Base-by-base conservation (phyloP, 345 rosid genomes). In the Aquilaria yunnanensis region DNA sequence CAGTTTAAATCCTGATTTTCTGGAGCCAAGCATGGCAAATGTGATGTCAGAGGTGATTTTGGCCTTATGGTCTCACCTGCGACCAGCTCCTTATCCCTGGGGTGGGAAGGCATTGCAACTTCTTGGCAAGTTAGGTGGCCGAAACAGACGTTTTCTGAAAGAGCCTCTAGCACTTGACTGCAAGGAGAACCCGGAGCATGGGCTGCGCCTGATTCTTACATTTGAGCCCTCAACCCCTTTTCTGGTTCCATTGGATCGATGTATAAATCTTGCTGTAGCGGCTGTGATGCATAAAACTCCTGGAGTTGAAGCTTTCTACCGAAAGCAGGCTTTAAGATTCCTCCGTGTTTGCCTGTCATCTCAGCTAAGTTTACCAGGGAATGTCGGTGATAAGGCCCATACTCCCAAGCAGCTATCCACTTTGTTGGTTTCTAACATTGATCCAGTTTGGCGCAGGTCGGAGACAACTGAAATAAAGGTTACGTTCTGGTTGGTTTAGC, bases 51-150 rank as follows among this genome's bases (percentile, higher is more conserved):
- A 90, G 78, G 96, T 90, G 81, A 90, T 90, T 75, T 87, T 94
- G 74, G 95, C 97, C 66, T 70, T 95, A 64, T 95, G 99, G 99
- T 89, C 93, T 75, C 96, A 90, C 76, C 74, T 95, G 80, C 84
- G 91, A 79, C 97, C 97, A 70, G 83, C 78, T 48, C 96, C 97
- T 9, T 85, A 90, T 75, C 97, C 93, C 54, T 90, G 95, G 96
- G 93, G 99, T 72, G 85, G 81, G 54, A 94, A 85, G 71, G 93
- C 97, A 30, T 72, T 94, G 80, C 99, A 88, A 79, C 85, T 94
- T 66, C 96, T 94, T 64, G 97, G 99, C 67, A 94, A 94, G 79
- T 77, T 94, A 78, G 99, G 97, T 74, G 99, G 97, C 69, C 99
- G 96, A 53, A 94, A 94, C 63, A 83, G 99, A 66, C 85, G 96